Percentiles rank a stretch among this genome's conserved stretches.
Evolutionary conservation across 768 basidiomycete genomes (phyloP).

Genomic region (Suillus lakei): DNA sequence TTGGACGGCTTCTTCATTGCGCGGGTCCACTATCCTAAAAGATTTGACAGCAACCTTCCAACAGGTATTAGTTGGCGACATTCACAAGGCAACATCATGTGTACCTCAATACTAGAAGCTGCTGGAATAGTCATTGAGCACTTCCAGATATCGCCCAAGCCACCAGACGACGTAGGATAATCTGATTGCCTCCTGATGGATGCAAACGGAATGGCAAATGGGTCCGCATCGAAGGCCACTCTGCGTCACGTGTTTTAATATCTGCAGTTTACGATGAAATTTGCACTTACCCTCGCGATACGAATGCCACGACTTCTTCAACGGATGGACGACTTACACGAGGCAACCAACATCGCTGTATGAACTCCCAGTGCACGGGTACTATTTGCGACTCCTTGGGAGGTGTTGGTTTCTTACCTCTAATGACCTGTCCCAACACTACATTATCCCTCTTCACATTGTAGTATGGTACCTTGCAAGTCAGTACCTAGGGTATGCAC

Average conservation of each 20-base stretch:
- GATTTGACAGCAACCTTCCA: slow-evolving; percentile 4
- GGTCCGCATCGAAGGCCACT: not conserved
- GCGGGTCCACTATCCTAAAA: not conserved
- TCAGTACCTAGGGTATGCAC: not conserved
- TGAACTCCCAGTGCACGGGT: not conserved
- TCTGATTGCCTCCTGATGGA: not conserved
- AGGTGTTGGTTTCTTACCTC: not conserved
- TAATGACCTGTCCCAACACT: not conserved
- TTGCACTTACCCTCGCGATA: not conserved
- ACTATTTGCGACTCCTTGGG: not conserved
- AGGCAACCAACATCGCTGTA: not conserved
- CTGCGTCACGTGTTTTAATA: not conserved
- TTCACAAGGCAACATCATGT: not conserved
- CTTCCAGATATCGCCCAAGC: not conserved
- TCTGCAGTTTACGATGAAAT: not conserved
- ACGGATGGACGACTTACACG: not conserved
- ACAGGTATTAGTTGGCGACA: not conserved
- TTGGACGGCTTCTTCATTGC: not conserved
- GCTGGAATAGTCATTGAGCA: not conserved
- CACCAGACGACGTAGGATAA: not conserved
- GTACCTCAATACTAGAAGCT: not conserved
- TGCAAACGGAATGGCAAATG: not conserved
- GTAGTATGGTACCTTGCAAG: not conserved
- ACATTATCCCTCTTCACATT: not conserved
- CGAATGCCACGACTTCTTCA: not conserved